phyloP scores from a whole-genome alignment of 345 rosid genomes.

The Eucalyptus pauciflora region DNA sequence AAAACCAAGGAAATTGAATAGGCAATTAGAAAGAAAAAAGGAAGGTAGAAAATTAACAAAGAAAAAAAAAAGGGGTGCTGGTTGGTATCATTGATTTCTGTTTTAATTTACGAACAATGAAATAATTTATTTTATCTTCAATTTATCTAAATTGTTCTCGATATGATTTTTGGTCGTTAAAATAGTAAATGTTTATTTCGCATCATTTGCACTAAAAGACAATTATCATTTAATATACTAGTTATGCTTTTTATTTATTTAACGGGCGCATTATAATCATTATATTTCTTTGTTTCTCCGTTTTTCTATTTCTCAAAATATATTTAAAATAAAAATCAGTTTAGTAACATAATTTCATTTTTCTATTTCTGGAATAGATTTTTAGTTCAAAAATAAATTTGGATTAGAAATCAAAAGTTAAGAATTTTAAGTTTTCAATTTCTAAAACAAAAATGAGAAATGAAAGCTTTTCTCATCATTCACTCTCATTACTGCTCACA shows the following conservation, averaged over 20 bases:
- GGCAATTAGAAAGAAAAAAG: not conserved
- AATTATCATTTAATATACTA: not conserved
- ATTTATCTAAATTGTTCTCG: not conserved
- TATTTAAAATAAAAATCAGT: too few relatives aligned
- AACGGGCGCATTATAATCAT: fast-evolving
- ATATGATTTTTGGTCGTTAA: not conserved
- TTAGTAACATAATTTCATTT: fast-evolving
- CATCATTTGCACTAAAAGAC: not conserved
- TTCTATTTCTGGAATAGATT: fast-evolving
- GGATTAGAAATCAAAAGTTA: too few relatives aligned
- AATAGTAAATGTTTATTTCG: not conserved
- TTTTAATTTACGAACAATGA: not conserved
- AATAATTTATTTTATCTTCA: not conserved
- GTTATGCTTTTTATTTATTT: not conserved
- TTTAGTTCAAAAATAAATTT: too few relatives aligned
- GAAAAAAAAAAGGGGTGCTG: not conserved
- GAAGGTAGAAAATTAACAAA: not conserved
- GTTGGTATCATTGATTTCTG: not conserved
- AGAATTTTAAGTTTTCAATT: too few relatives aligned
- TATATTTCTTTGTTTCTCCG: fast-evolving
- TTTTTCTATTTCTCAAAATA: too few relatives aligned
- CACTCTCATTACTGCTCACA: fast-evolving
- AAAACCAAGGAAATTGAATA: not conserved
- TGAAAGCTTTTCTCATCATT: too few relatives aligned
- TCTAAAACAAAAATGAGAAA: too few relatives aligned